Evolutionary conservation across 2,329 filamentous ascomycete genomes (phyloP).

Genomic region (Alternaria sp.): DNA sequence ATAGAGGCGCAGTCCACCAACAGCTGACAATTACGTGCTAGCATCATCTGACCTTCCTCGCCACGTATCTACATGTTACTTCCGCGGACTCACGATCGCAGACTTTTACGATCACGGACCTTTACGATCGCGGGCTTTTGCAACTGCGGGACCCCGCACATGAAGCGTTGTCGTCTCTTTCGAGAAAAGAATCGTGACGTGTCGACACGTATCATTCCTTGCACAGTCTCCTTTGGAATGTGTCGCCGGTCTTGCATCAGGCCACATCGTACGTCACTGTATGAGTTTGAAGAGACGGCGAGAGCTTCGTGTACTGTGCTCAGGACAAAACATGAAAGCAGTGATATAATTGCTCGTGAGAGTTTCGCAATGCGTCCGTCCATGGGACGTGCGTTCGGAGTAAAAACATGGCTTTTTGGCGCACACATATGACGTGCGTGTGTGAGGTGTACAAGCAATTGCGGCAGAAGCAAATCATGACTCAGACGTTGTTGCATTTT

Average conservation of each 20-base stretch:
- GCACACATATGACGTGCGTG: neutral
- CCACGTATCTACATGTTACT: neutral
- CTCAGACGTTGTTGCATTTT: neutral
- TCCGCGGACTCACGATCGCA: neutral
- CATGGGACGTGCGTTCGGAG: neutral
- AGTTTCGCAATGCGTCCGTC: neutral
- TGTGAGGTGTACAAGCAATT: neutral
- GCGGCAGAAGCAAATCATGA: conserved; percentile 2
- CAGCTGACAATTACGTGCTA: conserved; percentile 3
- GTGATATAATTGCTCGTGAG: neutral
- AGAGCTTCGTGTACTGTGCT: neutral
- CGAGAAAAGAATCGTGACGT: neutral
- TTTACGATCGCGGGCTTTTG: neutral
- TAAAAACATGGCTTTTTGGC: neutral
- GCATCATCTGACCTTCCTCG: conserved; percentile 6
- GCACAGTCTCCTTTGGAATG: neutral
- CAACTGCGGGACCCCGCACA: conserved; percentile 2
- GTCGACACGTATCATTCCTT: conserved; percentile 1
- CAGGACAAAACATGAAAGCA: neutral
- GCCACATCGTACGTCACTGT: neutral
- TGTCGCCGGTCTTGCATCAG: neutral
- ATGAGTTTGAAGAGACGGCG: neutral
- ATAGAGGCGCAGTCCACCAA: conserved; percentile 24
- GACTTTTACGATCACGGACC: neutral
- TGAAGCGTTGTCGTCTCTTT: neutral